phyloP scores from a whole-genome alignment of 495 filamentous ascomycete species.

The Ramalina intermedia region DNA sequence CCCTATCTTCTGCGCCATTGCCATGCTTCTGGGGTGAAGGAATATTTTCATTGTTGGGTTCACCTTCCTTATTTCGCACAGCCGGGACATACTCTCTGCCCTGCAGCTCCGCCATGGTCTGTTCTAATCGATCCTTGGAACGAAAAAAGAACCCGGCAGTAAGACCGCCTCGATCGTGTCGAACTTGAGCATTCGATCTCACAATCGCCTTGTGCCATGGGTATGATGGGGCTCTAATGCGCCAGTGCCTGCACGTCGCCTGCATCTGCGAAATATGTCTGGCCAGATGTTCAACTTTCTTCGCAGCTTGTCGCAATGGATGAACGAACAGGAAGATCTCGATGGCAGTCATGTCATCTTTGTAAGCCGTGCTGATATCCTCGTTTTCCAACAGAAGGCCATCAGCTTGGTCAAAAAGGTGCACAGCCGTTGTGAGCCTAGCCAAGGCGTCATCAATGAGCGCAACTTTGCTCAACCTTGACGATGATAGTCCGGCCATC shows the following conservation, averaged over 20 bases:
- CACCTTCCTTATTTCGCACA: constrained; percentile 16
- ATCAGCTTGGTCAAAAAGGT: constrained; percentile 27
- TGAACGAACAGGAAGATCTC: constrained; percentile 41
- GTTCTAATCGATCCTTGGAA: constrained; percentile 31
- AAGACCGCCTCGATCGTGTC: constrained; percentile 42
- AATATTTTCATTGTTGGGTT: constrained; percentile 9
- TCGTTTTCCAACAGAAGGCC: constrained; percentile 19
- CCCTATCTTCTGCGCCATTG: constrained; percentile 7
- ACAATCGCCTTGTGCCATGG: constrained; percentile 35
- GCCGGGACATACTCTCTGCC: constrained; percentile 20
- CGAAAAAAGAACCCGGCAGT: constrained; percentile 40
- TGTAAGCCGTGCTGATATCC: constrained; percentile 17
- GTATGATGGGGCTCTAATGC: constrained; percentile 34
- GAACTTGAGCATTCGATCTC: constrained; percentile 39
- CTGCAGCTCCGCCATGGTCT: constrained; percentile 25
- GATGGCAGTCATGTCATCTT: constrained; percentile 31
- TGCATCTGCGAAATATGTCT: constrained; percentile 33
- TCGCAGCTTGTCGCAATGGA: constrained; percentile 37
- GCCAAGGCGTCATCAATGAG: constrained; percentile 11
- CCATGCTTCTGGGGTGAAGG: constrained; percentile 12
- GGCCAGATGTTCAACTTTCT: constrained; percentile 28
- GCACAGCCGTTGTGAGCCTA: constrained; percentile 20
- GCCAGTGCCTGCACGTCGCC: constrained; percentile 20
- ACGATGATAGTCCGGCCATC: constrained; percentile 25
- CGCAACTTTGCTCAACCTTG: constrained; percentile 20